phyloP scores from a whole-genome alignment of 352 stramenopile species.

The Phytophthora chlamydospora region DNA sequence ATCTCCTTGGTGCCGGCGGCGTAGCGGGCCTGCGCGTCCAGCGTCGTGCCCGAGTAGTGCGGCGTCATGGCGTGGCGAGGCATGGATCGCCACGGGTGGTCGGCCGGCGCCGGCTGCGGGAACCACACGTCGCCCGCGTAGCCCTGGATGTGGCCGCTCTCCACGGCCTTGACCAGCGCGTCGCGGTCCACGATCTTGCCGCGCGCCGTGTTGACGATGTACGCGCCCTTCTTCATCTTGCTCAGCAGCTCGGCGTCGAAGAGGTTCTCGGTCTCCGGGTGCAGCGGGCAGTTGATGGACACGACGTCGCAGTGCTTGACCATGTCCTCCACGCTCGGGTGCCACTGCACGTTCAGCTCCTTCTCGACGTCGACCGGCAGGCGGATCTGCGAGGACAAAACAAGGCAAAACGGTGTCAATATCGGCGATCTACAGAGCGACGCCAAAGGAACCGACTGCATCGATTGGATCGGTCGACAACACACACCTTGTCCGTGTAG shows the following conservation, averaged over 20 bases:
- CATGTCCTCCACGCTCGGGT: slow-evolving; percentile 46
- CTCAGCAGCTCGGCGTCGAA: slow-evolving; percentile 68
- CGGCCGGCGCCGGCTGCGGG: slow-evolving; percentile 72
- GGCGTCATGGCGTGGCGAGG: slow-evolving; percentile 54
- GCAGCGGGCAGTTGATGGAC: slow-evolving; percentile 77
- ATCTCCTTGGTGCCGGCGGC: slow-evolving; percentile 49
- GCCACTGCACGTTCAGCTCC: slow-evolving; percentile 47
- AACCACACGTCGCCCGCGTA: slow-evolving; percentile 79
- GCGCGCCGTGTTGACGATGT: slow-evolving; percentile 85
- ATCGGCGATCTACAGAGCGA: not conserved
- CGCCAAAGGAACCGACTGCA: too few relatives aligned
- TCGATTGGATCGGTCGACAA: not conserved
- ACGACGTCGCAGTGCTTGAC: slow-evolving; percentile 73
- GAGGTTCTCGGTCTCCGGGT: slow-evolving; percentile 62
- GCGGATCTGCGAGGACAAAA: slow-evolving; percentile 18
- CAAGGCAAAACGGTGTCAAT: not conserved
- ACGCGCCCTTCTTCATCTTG: slow-evolving; percentile 67
- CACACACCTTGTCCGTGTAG: slow-evolving; percentile 44
- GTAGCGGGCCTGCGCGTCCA: slow-evolving; percentile 48
- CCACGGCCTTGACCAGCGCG: slow-evolving; percentile 39
- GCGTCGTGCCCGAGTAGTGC: slow-evolving; percentile 50
- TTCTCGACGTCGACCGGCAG: slow-evolving; percentile 46
- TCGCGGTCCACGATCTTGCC: slow-evolving; percentile 84
- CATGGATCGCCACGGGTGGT: slow-evolving; percentile 56
- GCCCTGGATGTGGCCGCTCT: slow-evolving; percentile 41